A percentile compares a stretch with the other conserved stretches of the same genome.
phyloP scores from a whole-genome alignment of 371 early-diverging fungal species.

The Mucor circinelloides region DNA sequence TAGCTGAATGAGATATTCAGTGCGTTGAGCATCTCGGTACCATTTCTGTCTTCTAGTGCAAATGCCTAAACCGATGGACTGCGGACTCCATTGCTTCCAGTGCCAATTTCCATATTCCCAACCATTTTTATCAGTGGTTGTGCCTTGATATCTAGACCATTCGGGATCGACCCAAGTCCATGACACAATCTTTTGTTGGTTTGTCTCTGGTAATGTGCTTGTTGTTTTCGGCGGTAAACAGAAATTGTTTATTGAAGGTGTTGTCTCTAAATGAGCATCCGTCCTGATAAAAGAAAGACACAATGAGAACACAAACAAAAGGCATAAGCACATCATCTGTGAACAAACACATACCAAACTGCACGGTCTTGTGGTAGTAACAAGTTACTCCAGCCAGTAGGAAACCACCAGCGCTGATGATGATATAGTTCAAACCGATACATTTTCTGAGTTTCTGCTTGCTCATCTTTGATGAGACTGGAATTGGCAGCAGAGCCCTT shows the following conservation, averaged over 20 bases:
- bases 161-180: slow-evolving; percentile 24
- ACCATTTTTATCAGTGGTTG: slow-evolving; percentile 7
- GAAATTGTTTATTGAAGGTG: slow-evolving; percentile 23
- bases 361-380: slow-evolving; percentile 31
- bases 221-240: slow-evolving; percentile 19
- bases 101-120: slow-evolving; percentile 24
- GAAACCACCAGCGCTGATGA: slow-evolving; percentile 40
- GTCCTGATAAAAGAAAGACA: slow-evolving; percentile 21
- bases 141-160: slow-evolving; percentile 11
- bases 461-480: not conserved
- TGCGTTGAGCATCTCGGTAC: slow-evolving; percentile 20
- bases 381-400: slow-evolving; percentile 26
- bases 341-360: slow-evolving; percentile 21
- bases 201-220: not conserved
- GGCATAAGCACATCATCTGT: not conserved
- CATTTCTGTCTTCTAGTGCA: slow-evolving; percentile 21
- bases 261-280: slow-evolving; percentile 28
- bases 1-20: slow-evolving; percentile 2
- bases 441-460: not conserved
- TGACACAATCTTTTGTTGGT: slow-evolving; percentile 5
- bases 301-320: not conserved
- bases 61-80: slow-evolving; percentile 7
- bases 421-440: slow-evolving; percentile 32
- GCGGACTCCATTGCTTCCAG: slow-evolving; percentile 15
- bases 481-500: not conserved